phyloP scores from a whole-genome alignment of 2,329 filamentous ascomycete genomes.

The Alternaria incomplexa region DNA sequence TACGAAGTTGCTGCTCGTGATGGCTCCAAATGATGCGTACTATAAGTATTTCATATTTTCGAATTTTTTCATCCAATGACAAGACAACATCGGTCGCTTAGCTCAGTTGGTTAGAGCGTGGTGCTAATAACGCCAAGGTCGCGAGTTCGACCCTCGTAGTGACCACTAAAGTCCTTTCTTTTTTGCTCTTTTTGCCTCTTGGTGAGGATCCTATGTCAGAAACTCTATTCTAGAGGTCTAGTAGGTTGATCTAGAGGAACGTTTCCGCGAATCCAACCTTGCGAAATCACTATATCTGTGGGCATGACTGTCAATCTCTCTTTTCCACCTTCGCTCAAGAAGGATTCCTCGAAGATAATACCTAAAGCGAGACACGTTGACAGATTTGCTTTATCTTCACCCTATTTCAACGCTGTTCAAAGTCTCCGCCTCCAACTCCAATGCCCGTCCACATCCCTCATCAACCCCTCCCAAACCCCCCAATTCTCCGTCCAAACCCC shows the following conservation, averaged over 20 bases:
- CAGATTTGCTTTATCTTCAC: too few species aligned
- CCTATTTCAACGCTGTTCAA: background rate
- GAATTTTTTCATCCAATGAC: background rate
- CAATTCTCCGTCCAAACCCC: constrained; percentile 41
- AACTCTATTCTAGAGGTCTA: background rate
- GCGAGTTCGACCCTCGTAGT: background rate
- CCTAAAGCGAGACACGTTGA: too few species aligned
- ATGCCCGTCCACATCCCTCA: constrained; percentile 5
- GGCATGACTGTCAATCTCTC: background rate
- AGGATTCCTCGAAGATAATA: too few species aligned
- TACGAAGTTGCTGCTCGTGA: too few species aligned
- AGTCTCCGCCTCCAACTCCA: constrained; percentile 14
- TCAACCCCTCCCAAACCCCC: constrained; percentile 40
- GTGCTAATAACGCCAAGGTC: background rate
- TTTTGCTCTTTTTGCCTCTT: background rate
- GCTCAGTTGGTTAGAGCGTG: background rate
- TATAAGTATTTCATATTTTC: too few species aligned
- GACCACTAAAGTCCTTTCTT: background rate
- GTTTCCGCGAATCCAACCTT: too few species aligned
- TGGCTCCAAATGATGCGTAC: too few species aligned
- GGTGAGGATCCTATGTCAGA: background rate
- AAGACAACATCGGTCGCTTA: background rate
- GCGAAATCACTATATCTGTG: too few species aligned
- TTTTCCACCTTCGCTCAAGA: background rate
- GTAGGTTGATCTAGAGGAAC: background rate